Evolutionary conservation across 495 filamentous ascomycete genomes (phyloP), one percentile per base, ranked within the genome.

Genomic region (Trichoderma asperelloides): DNA sequence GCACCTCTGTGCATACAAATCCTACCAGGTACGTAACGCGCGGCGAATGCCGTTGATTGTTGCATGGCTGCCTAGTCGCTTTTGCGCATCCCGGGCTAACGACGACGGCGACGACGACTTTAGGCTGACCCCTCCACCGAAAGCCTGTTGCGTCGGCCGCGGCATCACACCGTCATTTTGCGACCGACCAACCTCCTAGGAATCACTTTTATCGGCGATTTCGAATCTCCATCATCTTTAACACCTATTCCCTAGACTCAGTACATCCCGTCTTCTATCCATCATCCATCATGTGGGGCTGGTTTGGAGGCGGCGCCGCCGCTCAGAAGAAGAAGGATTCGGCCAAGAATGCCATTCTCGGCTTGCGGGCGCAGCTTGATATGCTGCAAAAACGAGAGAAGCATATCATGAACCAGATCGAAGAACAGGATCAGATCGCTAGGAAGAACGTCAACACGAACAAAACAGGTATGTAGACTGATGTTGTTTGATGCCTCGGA

Each of bases 301-400:
- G 90, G 91, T 92, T 95, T 74, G 89, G 91, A 75, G 91, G 92
- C 68, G 91, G 92, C 69, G 85, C 87, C 66, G 85, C 86, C 72
- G 87, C 86, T 33, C 87, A 90, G 79, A 93, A 90, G 85, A 87
- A 88, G 77, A 96, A 94, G 80, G 92, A 97, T 77, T 89, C 88
- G 69, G 91, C 95, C 51, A 99, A 99, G 85, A 92, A 97, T 82
- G 95, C 96, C 68, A 99, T 99, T 70, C 84, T 99, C 55, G 83
- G 84, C 69, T 81, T 99, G 71, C 89, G 95, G 67, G 82, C 87
- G 71, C 93, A 97, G 84, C 83, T 98, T 30, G 93, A 96, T 69
- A 97, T 97, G 94, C 84, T 99, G 70, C 91, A 96, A 79, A 99
- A 99, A 85, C 84, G 96, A 57, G 93, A 99, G 80, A 89, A 85